These are phyloP conservation scores for Heliamphora pulchella DNA, from an alignment of 179 eudicot species.

Conservation along the genomic window DNA sequence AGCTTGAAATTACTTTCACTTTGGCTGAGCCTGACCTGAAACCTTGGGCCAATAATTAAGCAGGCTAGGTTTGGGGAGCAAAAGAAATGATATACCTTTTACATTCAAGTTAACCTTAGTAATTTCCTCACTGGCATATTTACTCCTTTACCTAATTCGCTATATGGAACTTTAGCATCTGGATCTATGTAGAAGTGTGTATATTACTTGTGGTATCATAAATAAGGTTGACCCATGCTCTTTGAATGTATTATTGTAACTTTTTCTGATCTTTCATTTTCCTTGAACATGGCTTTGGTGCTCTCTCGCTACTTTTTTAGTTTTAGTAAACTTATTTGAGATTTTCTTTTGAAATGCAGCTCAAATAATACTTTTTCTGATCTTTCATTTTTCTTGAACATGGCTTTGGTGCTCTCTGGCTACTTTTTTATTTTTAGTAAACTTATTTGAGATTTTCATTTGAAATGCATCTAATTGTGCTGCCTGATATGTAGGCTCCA, in stretches of 20 bases:
- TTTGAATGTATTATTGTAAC: neutral
- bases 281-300: neutral
- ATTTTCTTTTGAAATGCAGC: neutral
- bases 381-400: neutral
- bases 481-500: slow-evolving; percentile 34
- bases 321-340: neutral
- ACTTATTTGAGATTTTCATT: neutral
- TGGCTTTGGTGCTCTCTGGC: neutral
- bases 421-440: neutral
- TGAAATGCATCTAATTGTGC: slow-evolving; percentile 4
- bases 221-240: neutral
- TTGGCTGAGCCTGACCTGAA: neutral
- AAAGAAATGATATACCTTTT: neutral
- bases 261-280: neutral
- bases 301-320: neutral
- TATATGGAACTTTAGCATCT: neutral
- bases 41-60: neutral
- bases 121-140: neutral
- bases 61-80: neutral
- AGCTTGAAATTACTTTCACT: neutral
- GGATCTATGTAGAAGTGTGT: neutral
- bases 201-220: neutral
- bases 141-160: neutral
- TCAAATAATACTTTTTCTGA: no score
- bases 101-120: neutral